Base-by-base conservation (phyloP, 805 yeast genomes). In the Yarrowia divulgata region DNA sequence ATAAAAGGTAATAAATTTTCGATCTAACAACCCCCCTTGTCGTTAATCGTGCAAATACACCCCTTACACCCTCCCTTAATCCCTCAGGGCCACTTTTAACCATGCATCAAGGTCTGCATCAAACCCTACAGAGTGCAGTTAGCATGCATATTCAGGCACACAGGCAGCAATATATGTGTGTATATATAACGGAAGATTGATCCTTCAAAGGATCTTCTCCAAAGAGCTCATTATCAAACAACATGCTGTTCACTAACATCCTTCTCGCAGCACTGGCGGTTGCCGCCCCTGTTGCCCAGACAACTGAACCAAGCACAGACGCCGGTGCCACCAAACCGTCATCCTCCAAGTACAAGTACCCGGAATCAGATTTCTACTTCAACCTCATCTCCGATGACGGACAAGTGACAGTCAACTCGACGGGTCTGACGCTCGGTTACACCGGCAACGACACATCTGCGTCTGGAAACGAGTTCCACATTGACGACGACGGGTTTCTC, bases 401-500 rank as follows among this genome's bases (percentile, higher is more conserved):
- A 3, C 62, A 39, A 12, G 35, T 55, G 10, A 55, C 62, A 1
- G 62, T 55, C 62, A 55, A 55, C 9, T 39, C 46, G 12, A 23
- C 35, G 6, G 62, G 35, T 8, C 35, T 55, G 9, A 55, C 37
- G 1, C 34, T 55, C 4, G 62, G 62, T 16, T 55, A 55, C 62
- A 55, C 62, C 8, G 62, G 62, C 2, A 9, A 9, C 16, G 62
- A 55, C 35, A 14, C 62, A 0, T 55, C 62, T 2, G 62, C 62
- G 12, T 55, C 62, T 0, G 62, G 62, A 19, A 55, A 55, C 46
- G 62, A 39, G 62, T 55, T 55, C 19, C 46, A 55, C n/a, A 55
- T 55, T 16, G 62, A 55, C 35, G 46, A 39, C 35, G 45, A 55
- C 46, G 62, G 62, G 5, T 55, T 55, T 8, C 62, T 55, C 37